A percentile compares a stretch with the other conserved stretches of the same genome.
These are phyloP conservation scores for Lodderomyces margitis DNA, from an alignment of 1,139 yeast species.

Conservation along the genomic window DNA sequence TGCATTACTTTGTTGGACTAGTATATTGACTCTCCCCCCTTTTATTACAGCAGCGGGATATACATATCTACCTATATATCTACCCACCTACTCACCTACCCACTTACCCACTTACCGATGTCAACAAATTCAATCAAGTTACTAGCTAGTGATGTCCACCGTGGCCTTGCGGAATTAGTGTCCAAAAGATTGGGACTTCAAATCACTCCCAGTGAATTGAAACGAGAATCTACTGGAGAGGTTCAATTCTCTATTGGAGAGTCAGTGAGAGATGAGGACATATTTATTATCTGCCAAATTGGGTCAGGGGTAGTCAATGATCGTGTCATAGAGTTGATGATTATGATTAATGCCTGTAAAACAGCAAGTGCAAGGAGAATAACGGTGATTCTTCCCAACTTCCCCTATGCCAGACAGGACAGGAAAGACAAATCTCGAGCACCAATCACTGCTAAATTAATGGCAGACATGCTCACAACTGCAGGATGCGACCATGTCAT, in stretches of 20 bases:
- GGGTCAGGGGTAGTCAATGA: conserved; percentile 82
- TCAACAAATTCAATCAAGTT: conserved; percentile 84
- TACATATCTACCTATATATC: too few relatives aligned
- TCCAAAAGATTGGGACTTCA: conserved; percentile 62
- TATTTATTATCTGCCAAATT: conserved; percentile 86
- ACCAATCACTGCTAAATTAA: conserved; percentile 75
- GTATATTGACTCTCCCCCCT: too few relatives aligned
- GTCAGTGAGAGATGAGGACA: conserved; percentile 94
- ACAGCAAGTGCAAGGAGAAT: conserved; percentile 78
- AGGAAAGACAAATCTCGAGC: conserved; percentile 80
- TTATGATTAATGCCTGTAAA: conserved; percentile 74
- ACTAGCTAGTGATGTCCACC: conserved; percentile 87
- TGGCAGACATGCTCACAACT: conserved; percentile 72
- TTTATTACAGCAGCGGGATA: too few relatives aligned
- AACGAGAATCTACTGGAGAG: conserved; percentile 70
- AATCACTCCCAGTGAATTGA: conserved; percentile 63
- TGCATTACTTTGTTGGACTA: too few relatives aligned
- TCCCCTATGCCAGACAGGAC: conserved; percentile 83
- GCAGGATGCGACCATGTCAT: conserved; percentile 83
- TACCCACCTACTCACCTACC: neutral
- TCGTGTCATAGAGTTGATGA: conserved; percentile 65
- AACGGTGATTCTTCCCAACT: conserved; percentile 77
- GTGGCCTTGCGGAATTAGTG: conserved; percentile 78
- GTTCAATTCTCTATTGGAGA: conserved; percentile 77
- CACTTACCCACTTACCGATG: too few relatives aligned